These are phyloP conservation scores for Bruguiera hainesii DNA, from an alignment of 441 rosid genomes.

Conservation along the genomic window DNA sequence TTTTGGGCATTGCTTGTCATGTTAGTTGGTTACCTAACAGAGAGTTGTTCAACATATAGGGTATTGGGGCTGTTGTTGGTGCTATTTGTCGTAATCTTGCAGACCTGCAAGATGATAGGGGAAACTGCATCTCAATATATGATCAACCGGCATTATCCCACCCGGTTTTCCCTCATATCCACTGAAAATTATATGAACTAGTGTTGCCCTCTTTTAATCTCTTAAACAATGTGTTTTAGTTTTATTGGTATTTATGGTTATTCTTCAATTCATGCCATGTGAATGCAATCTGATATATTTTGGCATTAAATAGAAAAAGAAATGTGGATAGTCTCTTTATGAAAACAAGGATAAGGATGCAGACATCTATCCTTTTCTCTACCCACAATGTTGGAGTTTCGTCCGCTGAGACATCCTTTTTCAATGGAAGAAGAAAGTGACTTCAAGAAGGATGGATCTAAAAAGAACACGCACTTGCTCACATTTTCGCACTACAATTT, in stretches of 20 bases:
- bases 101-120: constrained; percentile 82
- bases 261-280: background rate
- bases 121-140: constrained; percentile 82
- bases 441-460: too few species aligned
- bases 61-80: constrained; percentile 96
- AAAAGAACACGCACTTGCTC: too few species aligned
- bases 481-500: too few species aligned
- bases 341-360: too few species aligned
- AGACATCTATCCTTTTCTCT: too few species aligned
- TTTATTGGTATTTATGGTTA: background rate
- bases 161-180: constrained; percentile 42
- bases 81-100: constrained; percentile 92
- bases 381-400: too few species aligned
- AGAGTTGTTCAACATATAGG: constrained; percentile 41
- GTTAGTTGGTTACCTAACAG: constrained; percentile 9
- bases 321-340: too few species aligned
- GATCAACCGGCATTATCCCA: constrained; percentile 79
- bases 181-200: constrained; percentile 19
- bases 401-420: too few species aligned
- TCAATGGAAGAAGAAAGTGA: too few species aligned
- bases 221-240: background rate
- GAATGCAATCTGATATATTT: background rate
- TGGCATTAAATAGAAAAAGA: background rate
- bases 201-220: constrained; percentile 16
- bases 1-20: background rate